These are phyloP conservation scores for Plectosphaerella plurivora DNA, from an alignment of 2,329 filamentous ascomycete species.

Conservation along the genomic window DNA sequence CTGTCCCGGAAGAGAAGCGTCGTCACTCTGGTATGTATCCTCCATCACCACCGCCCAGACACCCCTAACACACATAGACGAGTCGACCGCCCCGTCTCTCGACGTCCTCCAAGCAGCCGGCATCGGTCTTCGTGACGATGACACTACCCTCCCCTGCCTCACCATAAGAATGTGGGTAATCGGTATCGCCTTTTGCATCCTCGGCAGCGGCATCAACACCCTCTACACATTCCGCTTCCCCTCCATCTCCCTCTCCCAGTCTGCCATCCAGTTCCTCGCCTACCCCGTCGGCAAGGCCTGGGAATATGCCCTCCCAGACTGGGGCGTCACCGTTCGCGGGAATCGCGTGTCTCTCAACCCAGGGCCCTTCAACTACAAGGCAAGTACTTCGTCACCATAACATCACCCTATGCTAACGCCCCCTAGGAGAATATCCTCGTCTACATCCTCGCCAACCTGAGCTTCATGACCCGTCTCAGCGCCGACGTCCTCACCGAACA, in stretches of 20 bases:
- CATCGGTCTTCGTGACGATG: conserved; percentile 20
- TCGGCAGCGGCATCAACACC: conserved; percentile 33
- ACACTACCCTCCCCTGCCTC: conserved; percentile 22
- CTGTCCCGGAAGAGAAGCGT: background rate
- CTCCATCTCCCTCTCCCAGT: conserved; percentile 25
- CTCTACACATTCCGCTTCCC: conserved; percentile 32
- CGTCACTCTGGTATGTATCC: background rate
- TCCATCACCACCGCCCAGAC: background rate
- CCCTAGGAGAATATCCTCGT: conserved; percentile 32
- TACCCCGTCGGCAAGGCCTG: conserved; percentile 36
- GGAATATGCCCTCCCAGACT: conserved; percentile 25
- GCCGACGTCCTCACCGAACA: conserved; percentile 28
- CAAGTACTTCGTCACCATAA: background rate
- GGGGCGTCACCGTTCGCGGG: conserved; percentile 19
- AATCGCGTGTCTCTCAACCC: conserved; percentile 30
- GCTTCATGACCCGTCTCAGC: conserved; percentile 32
- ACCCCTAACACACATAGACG: conserved; percentile 3
- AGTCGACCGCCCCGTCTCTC: conserved; percentile 4
- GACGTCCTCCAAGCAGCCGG: conserved; percentile 24
- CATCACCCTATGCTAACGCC: background rate
- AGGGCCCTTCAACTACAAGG: conserved; percentile 30
- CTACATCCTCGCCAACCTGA: conserved; percentile 38
- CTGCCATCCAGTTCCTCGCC: conserved; percentile 34
- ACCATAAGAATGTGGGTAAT: conserved; percentile 34
- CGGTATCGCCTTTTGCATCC: conserved; percentile 28